Conservation (phyloP, 345 rosid species). For the Litchi chinensis region DNA sequence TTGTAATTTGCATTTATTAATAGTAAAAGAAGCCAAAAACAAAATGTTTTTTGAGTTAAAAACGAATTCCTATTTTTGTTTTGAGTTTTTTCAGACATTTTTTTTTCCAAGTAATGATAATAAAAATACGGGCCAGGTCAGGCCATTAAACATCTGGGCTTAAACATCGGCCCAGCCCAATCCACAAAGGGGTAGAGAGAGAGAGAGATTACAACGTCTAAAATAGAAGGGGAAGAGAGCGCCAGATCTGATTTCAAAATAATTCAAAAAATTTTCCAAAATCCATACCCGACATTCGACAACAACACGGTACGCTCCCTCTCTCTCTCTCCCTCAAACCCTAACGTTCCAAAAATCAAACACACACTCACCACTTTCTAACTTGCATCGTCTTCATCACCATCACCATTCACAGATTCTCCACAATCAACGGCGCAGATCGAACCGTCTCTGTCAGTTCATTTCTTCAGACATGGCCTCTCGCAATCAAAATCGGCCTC, state of each 20-base stretch:
- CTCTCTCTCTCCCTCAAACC: conserved; percentile 23
- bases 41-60: too few species aligned
- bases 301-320: conserved; percentile 8
- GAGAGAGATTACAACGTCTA: too few species aligned
- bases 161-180: too few species aligned
- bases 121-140: too few species aligned
- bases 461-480: conserved; percentile 47
- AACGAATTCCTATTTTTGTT: too few species aligned
- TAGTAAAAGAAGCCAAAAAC: too few species aligned
- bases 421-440: conserved; percentile 15
- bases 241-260: conserved; percentile 32
- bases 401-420: not conserved
- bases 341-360: conserved; percentile 29
- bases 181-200: too few species aligned
- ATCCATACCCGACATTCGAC: conserved; percentile 9
- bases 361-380: not conserved
- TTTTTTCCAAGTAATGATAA: too few species aligned
- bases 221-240: too few species aligned
- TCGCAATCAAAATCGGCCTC: conserved; percentile 79
- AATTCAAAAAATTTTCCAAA: conserved; percentile 39
- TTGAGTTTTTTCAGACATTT: too few species aligned
- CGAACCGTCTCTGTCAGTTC: not conserved
- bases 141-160: too few species aligned
- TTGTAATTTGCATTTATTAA: too few species aligned
- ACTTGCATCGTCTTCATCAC: not conserved